These are phyloP conservation scores for Trichoderma sp. DNA, from an alignment of 2,329 filamentous ascomycete species.

Conservation along the genomic window DNA sequence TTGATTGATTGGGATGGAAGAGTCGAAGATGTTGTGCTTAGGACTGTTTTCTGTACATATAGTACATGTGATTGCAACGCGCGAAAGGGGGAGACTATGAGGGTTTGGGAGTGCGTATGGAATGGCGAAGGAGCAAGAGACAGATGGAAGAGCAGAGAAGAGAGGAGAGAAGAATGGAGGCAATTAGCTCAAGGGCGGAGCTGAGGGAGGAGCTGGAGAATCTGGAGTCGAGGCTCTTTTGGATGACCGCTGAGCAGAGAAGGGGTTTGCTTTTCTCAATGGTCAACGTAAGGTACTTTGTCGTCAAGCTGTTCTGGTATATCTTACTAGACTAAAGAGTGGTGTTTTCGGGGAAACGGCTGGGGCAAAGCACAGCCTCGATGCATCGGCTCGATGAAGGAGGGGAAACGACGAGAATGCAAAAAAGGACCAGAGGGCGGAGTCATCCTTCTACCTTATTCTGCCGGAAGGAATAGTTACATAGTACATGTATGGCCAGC, in stretches of 20 bases:
- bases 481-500: too few species aligned
- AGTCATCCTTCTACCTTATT: neutral
- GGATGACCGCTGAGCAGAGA: neutral
- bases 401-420: too few species aligned
- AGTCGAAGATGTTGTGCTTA: neutral
- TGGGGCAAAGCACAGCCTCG: conserved; percentile 6
- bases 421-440: too few species aligned
- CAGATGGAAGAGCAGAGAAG: neutral
- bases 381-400: conserved; percentile 6
- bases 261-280: neutral
- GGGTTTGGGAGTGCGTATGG: too few species aligned
- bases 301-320: too few species aligned
- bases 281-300: too few species aligned
- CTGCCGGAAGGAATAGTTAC: neutral
- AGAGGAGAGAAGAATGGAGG: neutral
- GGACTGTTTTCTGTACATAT: too few species aligned
- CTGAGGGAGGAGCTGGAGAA: neutral
- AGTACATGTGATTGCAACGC: too few species aligned
- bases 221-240: conserved; percentile 1
- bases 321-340: neutral
- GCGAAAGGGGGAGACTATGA: too few species aligned
- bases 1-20: neutral
- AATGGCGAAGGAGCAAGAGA: neutral
- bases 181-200: neutral
- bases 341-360: neutral